A percentile compares a stretch with the other conserved stretches of the same genome.
Evolutionary conservation across 495 filamentous ascomycete species (phyloP).

Genomic region (Paragyromitra xinjiangensis): DNA sequence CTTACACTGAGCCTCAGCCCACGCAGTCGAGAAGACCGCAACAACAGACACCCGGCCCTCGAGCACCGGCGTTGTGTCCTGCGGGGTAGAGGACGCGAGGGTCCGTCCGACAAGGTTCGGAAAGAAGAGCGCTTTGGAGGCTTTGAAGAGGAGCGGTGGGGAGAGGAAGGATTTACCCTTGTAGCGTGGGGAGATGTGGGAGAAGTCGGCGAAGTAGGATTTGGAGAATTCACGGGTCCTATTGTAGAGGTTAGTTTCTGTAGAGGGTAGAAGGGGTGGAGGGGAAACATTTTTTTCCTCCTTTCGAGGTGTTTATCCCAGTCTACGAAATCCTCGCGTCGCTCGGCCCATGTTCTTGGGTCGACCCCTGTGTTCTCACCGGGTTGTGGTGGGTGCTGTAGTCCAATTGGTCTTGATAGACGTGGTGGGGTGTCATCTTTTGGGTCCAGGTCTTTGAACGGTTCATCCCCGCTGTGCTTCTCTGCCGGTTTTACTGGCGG

Average conservation of each 20-base stretch:
- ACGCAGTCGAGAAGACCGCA: conserved; percentile 77
- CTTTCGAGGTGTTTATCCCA: conserved; percentile 81
- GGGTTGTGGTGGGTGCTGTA: conserved; percentile 71
- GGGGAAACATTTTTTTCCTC: conserved; percentile 68
- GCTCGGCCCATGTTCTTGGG: conserved; percentile 69
- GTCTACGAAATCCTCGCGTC: conserved; percentile 81
- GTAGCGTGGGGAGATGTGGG: conserved; percentile 74
- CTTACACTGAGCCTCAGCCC: conserved; percentile 82
- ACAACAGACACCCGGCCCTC: conserved; percentile 78
- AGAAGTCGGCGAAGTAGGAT: conserved; percentile 94
- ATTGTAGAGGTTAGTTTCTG: background rate
- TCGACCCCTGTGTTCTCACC: conserved; percentile 86
- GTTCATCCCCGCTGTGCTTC: conserved; percentile 15
- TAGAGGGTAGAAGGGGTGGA: background rate
- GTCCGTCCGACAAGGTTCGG: conserved; percentile 88
- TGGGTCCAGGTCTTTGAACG: background rate
- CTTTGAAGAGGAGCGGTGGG: conserved; percentile 76
- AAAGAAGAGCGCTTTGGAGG: conserved; percentile 83
- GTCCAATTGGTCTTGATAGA: conserved; percentile 82
- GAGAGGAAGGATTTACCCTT: conserved; percentile 89
- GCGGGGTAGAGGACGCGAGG: conserved; percentile 61
- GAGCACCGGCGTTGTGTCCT: conserved; percentile 77
- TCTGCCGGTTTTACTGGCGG: background rate
- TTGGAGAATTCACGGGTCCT: conserved; percentile 71
- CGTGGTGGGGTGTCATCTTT: conserved; percentile 31